phyloP scores from a whole-genome alignment of 805 yeast species.

The Lipomyces sp. region DNA sequence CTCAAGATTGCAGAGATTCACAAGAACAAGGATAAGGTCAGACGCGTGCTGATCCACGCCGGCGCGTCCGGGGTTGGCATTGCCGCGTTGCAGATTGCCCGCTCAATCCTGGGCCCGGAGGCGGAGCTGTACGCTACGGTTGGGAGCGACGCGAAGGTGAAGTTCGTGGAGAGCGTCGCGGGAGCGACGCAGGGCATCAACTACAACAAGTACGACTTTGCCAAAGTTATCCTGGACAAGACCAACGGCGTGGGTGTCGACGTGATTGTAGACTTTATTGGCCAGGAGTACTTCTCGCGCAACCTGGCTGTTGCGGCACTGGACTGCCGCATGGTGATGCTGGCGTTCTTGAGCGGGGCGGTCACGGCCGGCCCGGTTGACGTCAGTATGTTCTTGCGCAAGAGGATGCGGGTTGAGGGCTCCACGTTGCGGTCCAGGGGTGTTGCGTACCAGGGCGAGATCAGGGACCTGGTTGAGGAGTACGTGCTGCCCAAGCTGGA shows the following conservation, averaged over 20 bases:
- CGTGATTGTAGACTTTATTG: slow-evolving; percentile 39
- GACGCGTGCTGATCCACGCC: slow-evolving; percentile 37
- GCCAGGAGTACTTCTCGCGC: slow-evolving; percentile 32
- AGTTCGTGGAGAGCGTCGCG: slow-evolving; percentile 31
- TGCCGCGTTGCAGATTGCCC: slow-evolving; percentile 41
- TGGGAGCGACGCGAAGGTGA: slow-evolving; percentile 33
- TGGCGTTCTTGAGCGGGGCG: slow-evolving; percentile 33
- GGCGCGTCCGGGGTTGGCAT: slow-evolving; percentile 40
- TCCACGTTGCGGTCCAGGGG: slow-evolving; percentile 36
- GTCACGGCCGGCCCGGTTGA: slow-evolving; percentile 25
- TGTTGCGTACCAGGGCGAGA: slow-evolving; percentile 30
- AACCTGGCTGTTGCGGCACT: slow-evolving; percentile 31
- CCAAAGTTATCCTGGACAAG: slow-evolving; percentile 7
- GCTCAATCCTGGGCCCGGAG: slow-evolving; percentile 36
- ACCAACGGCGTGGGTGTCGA: slow-evolving; percentile 33
- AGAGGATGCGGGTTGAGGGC: slow-evolving; percentile 34
- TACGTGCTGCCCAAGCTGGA: slow-evolving; percentile 33
- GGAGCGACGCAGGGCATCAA: slow-evolving; percentile 31
- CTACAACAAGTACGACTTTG: slow-evolving; percentile 30
- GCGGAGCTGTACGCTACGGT: slow-evolving; percentile 37
- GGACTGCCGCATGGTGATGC: slow-evolving; percentile 35
- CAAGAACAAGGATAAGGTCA: slow-evolving; percentile 28
- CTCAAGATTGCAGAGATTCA: slow-evolving; percentile 33
- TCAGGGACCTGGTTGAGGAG: slow-evolving; percentile 32
- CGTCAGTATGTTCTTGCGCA: slow-evolving; percentile 31